Evolutionary conservation across 345 rosid species (phyloP).

Genomic region (Alliaria petiolata): DNA sequence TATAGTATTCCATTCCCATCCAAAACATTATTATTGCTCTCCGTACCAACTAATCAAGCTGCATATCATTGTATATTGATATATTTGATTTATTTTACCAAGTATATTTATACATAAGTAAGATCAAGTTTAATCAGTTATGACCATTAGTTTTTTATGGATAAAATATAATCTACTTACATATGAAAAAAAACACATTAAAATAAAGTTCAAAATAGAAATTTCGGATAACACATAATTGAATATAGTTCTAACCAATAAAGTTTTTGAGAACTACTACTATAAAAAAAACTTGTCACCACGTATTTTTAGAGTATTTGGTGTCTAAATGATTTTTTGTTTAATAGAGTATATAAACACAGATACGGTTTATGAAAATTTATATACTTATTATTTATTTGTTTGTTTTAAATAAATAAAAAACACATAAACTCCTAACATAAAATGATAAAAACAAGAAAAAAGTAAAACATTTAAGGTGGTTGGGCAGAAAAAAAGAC

Average conservation of each 20-base stretch:
- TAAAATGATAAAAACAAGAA: too few relatives aligned
- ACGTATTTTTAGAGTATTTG: background rate
- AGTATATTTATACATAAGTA: too few relatives aligned
- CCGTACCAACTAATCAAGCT: slow-evolving; percentile 22
- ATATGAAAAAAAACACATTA: background rate
- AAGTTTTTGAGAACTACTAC: background rate
- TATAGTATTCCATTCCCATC: slow-evolving; percentile 24
- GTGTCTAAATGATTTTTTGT: background rate
- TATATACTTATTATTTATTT: background rate
- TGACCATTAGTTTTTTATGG: background rate
- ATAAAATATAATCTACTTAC: background rate
- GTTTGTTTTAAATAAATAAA: too few relatives aligned
- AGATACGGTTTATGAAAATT: background rate
- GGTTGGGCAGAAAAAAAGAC: slow-evolving; percentile 11
- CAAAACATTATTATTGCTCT: slow-evolving; percentile 27
- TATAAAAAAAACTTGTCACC: background rate
- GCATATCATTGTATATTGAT: too few relatives aligned
- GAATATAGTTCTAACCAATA: background rate
- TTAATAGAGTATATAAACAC: background rate
- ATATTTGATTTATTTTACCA: too few relatives aligned
- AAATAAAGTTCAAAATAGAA: background rate
- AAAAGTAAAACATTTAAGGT: slow-evolving; percentile 17
- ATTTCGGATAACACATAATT: too few relatives aligned
- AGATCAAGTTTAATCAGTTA: too few relatives aligned
- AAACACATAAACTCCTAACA: background rate